Conservation (phyloP, 2,329 filamentous ascomycete genomes). For the Fusarium incarnatum region DNA sequence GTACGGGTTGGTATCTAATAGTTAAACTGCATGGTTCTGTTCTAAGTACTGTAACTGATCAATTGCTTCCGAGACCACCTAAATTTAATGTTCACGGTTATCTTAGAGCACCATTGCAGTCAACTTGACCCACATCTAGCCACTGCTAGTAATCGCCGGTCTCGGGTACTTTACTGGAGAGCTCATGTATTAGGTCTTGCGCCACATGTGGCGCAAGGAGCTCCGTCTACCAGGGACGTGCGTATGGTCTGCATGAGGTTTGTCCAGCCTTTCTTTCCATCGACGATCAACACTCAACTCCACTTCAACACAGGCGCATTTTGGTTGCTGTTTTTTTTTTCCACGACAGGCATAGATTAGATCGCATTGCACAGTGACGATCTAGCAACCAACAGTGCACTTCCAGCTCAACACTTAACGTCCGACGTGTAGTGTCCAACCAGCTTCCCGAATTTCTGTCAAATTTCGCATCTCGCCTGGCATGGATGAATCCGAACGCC, state of each 20-base stretch:
- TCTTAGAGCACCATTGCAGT: background rate
- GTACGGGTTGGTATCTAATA: background rate
- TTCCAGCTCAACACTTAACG: background rate
- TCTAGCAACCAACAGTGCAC: background rate
- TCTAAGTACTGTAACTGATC: too few relatives aligned
- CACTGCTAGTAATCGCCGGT: constrained; percentile 19
- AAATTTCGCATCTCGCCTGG: constrained; percentile 17
- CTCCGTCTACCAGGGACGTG: constrained; percentile 21
- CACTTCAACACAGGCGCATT: constrained; percentile 34
- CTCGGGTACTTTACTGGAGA: constrained; percentile 1
- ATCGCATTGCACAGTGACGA: constrained; percentile 7
- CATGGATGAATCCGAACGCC: constrained; percentile 82
- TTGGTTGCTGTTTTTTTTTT: constrained; percentile 28
- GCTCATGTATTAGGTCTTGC: background rate
- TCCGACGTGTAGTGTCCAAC: background rate
- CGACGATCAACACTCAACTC: constrained; percentile 25
- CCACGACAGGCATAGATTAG: background rate
- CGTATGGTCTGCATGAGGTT: constrained; percentile 14
- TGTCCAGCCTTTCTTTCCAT: constrained; percentile 33
- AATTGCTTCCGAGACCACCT: background rate
- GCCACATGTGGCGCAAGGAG: constrained; percentile 37
- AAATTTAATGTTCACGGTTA: background rate
- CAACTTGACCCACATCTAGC: background rate
- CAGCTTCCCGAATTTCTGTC: background rate
- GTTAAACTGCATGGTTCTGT: background rate